A percentile compares a stretch with the other conserved stretches of the same genome.
Conservation (phyloP, 1,139 yeast species). For the Saccharomyces pastorianus region DNA sequence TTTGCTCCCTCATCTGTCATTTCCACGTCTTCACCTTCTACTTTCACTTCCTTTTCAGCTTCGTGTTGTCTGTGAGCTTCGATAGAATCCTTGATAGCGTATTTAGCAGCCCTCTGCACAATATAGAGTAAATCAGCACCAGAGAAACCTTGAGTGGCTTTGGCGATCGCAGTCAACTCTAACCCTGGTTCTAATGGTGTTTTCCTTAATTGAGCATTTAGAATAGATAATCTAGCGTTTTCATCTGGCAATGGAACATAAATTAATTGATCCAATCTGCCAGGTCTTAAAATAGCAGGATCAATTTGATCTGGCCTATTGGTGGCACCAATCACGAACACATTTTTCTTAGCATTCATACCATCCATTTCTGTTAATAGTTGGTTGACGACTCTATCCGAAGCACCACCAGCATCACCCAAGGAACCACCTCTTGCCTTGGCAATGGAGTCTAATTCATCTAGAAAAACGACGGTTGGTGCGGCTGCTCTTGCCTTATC, state of each 20-base stretch:
- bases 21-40: constrained; percentile 60
- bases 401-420: constrained; percentile 97
- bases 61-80: constrained; percentile 62
- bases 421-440: constrained; percentile 89
- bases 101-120: constrained; percentile 97
- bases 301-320: constrained; percentile 98
- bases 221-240: constrained; percentile 83
- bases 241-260: constrained; percentile 98
- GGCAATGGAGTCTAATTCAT: constrained; percentile 96
- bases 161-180: constrained; percentile 80
- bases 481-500: constrained; percentile 99
- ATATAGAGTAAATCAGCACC: constrained; percentile 98
- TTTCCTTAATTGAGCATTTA: constrained; percentile 93
- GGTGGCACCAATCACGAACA: constrained; percentile 97
- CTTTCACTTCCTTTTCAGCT: constrained; percentile 45
- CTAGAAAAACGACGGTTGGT: constrained; percentile 94
- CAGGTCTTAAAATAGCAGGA: constrained; percentile 97
- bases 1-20: constrained; percentile 60
- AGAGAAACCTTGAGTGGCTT: constrained; percentile 89
- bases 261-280: constrained; percentile 96
- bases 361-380: constrained; percentile 99
- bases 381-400: constrained; percentile 97
- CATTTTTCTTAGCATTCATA: constrained; percentile 98
- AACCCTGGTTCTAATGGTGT: constrained; percentile 97
- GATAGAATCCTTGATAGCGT: constrained; percentile 95